Conservation (phyloP, 768 basidiomycete species). For the Amanita muscaria region DNA sequence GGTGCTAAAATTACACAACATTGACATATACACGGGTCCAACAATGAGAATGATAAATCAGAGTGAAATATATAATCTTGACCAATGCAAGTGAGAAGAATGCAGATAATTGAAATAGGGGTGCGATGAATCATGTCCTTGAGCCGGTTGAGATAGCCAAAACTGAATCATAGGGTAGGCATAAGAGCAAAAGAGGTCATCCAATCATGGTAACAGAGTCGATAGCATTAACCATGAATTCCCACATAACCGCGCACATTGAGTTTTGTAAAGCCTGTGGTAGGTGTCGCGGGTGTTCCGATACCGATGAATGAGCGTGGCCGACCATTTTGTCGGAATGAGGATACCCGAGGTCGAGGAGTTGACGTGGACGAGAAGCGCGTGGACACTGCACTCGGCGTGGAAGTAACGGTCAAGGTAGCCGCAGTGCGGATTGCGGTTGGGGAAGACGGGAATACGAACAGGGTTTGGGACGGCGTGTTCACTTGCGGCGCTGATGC, state of each 20-base stretch:
- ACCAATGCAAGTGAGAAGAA: slow-evolving; percentile 12
- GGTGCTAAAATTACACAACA: slow-evolving; percentile 3
- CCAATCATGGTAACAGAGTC: too few relatives aligned
- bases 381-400: slow-evolving; percentile 34
- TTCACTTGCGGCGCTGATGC: slow-evolving; percentile 19
- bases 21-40: slow-evolving; percentile 3
- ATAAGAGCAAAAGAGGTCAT: slow-evolving; percentile 2
- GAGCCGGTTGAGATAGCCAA: too few relatives aligned
- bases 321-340: slow-evolving; percentile 55
- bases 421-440: slow-evolving; percentile 58
- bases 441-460: slow-evolving; percentile 79
- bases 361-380: slow-evolving; percentile 52
- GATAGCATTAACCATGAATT: slow-evolving; percentile 24
- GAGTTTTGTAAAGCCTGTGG: slow-evolving; percentile 75
- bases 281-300: slow-evolving; percentile 60
- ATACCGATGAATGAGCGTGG: slow-evolving; percentile 70
- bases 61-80: slow-evolving; percentile 6
- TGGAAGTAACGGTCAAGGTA: slow-evolving; percentile 75
- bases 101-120: slow-evolving; percentile 11
- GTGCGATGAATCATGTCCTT: too few relatives aligned
- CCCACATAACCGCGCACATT: slow-evolving; percentile 79
- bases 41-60: slow-evolving; percentile 2
- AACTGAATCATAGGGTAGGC: background rate
- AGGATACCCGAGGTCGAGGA: slow-evolving; percentile 66
- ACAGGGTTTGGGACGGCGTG: slow-evolving; percentile 75